Percentiles rank a stretch among this genome's conserved stretches.
Conservation (phyloP, 192 early-diverging fungal species). For the Coemansia asiatica region DNA sequence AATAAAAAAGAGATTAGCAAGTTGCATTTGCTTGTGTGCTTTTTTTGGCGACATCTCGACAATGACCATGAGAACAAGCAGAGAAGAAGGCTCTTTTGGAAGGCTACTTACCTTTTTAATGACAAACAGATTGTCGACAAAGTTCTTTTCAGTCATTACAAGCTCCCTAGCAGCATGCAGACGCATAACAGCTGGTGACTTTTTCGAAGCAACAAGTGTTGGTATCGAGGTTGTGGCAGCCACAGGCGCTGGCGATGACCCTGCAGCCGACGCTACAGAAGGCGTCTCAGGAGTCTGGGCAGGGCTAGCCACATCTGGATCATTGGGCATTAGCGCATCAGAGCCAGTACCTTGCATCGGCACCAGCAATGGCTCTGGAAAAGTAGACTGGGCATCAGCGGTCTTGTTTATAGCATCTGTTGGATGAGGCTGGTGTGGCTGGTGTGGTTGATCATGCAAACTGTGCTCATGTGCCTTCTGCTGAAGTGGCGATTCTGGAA, state of each 20-base stretch:
- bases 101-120: constrained; percentile 43
- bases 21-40: not conserved
- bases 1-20: not conserved
- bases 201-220: not conserved
- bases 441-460: constrained; percentile 1
- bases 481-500: constrained; percentile 12
- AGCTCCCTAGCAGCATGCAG: constrained; percentile 49
- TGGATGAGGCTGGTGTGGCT: not conserved
- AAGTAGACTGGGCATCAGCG: not conserved
- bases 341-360: not conserved
- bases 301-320: not conserved
- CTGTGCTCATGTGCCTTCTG: constrained; percentile 5
- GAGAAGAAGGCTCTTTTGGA: not conserved
- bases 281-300: not conserved
- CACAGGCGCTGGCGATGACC: not conserved
- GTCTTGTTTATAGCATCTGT: not conserved
- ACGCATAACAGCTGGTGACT: constrained; percentile 49
- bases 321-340: not conserved
- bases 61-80: not conserved
- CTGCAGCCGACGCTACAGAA: not conserved
- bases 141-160: constrained; percentile 56
- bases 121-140: constrained; percentile 55
- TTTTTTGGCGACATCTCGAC: too few relatives aligned
- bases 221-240: not conserved
- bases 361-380: not conserved